These are phyloP conservation scores for Beauveria pseudobassiana DNA, from an alignment of 2,329 filamentous ascomycete species.

Conservation along the genomic window DNA sequence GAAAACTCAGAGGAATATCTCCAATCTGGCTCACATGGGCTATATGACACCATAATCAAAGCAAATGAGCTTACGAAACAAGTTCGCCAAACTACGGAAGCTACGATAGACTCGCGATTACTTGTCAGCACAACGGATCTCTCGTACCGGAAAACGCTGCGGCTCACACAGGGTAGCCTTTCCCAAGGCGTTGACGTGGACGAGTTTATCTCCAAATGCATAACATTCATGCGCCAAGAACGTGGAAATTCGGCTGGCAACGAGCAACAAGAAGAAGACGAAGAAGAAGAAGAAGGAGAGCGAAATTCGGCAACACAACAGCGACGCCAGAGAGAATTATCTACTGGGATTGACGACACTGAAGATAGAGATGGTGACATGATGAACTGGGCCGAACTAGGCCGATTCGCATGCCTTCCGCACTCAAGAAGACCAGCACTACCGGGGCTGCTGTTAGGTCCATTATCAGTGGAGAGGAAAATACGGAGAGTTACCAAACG, in stretches of 20 bases:
- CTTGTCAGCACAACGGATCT: conserved; percentile 75
- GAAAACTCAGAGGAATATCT: conserved; percentile 72
- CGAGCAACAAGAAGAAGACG: conserved; percentile 36
- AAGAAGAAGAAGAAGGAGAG: conserved; percentile 39
- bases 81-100: conserved; percentile 84
- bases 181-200: conserved; percentile 78
- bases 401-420: conserved; percentile 67
- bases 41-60: conserved; percentile 57
- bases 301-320: conserved; percentile 26
- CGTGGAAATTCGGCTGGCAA: conserved; percentile 35
- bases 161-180: conserved; percentile 64
- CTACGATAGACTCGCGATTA: conserved; percentile 81
- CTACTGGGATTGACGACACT: conserved; percentile 34
- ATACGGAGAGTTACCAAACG: conserved; percentile 63
- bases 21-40: conserved; percentile 53
- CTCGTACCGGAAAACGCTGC: conserved; percentile 68
- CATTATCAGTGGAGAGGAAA: conserved; percentile 83
- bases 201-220: conserved; percentile 85
- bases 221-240: conserved; percentile 74
- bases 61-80: conserved; percentile 58
- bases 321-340: conserved; percentile 17
- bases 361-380: conserved; percentile 61
- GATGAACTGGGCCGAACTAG: conserved; percentile 81
- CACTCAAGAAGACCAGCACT: conserved; percentile 67
- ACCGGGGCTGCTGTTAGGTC: conserved; percentile 79